A percentile compares a stretch with the other conserved stretches of the same genome.
Evolutionary conservation across 108 stramenopile species (phyloP).

Genomic region (Skeletonema marinoi): DNA sequence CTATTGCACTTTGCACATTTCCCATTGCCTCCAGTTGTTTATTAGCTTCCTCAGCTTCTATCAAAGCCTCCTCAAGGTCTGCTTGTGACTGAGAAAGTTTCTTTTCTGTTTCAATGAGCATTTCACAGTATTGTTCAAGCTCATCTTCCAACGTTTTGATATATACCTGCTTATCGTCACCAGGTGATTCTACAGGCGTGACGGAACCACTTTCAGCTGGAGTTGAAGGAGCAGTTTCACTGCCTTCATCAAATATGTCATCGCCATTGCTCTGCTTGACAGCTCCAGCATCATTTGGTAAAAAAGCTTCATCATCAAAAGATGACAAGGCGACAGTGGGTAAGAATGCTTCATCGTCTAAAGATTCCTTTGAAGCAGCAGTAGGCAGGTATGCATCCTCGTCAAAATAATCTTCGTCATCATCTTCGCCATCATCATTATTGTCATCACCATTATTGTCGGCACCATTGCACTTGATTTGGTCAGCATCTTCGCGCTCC

Average conservation of each 20-base stretch:
- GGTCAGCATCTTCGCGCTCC: not conserved
- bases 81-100: constrained; percentile 71
- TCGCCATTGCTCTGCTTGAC: not conserved
- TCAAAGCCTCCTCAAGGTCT: constrained; percentile 58
- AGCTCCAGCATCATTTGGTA: not conserved
- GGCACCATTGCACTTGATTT: not conserved
- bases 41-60: constrained; percentile 30
- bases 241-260: constrained; percentile 14
- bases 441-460: constrained; percentile 1
- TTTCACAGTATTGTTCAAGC: constrained; percentile 86
- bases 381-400: not conserved
- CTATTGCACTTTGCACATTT: constrained; percentile 6
- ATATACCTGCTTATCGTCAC: constrained; percentile 66
- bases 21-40: constrained; percentile 18
- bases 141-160: constrained; percentile 88
- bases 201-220: not conserved
- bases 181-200: constrained; percentile 8
- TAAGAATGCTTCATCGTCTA: not conserved
- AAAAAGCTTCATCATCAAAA: not conserved
- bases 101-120: constrained; percentile 85
- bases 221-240: constrained; percentile 3
- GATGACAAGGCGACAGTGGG: not conserved
- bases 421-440: not conserved
- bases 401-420: not conserved
- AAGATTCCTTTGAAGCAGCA: not conserved